phyloP scores from a whole-genome alignment of 768 basidiomycete genomes.

The Amanita subjunquillea region DNA sequence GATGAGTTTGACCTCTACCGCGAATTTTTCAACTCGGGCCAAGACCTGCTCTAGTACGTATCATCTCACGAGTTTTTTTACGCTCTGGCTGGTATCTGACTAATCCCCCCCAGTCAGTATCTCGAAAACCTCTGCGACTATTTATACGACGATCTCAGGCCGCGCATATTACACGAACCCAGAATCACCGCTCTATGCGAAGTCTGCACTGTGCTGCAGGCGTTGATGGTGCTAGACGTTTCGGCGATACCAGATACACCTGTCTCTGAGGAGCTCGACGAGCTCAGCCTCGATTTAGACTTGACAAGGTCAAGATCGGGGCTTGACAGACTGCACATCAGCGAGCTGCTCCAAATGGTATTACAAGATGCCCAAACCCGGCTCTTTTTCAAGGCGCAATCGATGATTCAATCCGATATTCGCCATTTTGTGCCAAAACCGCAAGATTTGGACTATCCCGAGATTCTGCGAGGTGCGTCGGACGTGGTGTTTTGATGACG shows the following conservation, averaged over 20 bases:
- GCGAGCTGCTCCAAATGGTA: conserved; percentile 77
- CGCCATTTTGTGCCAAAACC: conserved; percentile 67
- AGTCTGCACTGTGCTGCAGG: conserved; percentile 93
- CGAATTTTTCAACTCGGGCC: conserved; percentile 81
- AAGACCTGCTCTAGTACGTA: conserved; percentile 44
- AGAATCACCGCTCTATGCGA: conserved; percentile 83
- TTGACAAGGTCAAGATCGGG: conserved; percentile 19
- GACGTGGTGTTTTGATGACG: conserved; percentile 14
- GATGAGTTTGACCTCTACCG: conserved; percentile 85
- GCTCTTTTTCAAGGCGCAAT: conserved; percentile 92
- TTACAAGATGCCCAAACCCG: conserved; percentile 94
- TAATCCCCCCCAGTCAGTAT: conserved; percentile 47
- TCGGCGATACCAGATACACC: conserved; percentile 20
- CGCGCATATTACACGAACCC: conserved; percentile 89
- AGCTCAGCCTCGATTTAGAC: conserved; percentile 31
- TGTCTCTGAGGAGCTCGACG: conserved; percentile 22
- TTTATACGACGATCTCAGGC: conserved; percentile 91
- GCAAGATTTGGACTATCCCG: conserved; percentile 83
- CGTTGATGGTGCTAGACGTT: conserved; percentile 89
- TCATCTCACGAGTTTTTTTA: conserved; percentile 3
- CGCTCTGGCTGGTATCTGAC: background rate
- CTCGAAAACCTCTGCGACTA: conserved; percentile 89
- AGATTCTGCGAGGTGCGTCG: conserved; percentile 53
- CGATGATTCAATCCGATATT: conserved; percentile 83
- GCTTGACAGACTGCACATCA: conserved; percentile 63